A percentile compares a stretch with the other conserved stretches of the same genome.
These are phyloP conservation scores for Pezicula carpinea DNA, from an alignment of 2,329 filamentous ascomycete species.

Conservation along the genomic window DNA sequence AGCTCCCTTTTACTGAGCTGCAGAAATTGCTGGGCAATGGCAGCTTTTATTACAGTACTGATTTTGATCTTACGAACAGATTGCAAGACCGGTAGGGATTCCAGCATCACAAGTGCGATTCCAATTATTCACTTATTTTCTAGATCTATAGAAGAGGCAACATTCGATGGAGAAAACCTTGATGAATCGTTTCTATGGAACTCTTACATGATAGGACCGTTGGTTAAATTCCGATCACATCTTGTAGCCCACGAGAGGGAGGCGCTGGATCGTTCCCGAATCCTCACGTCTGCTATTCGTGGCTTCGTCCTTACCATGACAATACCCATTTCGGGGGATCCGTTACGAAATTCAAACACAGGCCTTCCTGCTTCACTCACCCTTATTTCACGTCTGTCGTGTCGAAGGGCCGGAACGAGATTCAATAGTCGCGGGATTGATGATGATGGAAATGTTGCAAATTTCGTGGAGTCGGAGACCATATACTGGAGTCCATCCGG, in stretches of 20 bases:
- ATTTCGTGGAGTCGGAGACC: constrained; percentile 98
- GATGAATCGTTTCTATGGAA: constrained; percentile 96
- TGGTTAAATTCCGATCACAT: constrained; percentile 83
- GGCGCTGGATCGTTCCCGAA: constrained; percentile 78
- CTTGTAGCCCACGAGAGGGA: constrained; percentile 70
- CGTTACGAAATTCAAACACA: constrained; percentile 58
- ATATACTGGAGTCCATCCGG: constrained; percentile 79
- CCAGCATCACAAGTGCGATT: constrained; percentile 7
- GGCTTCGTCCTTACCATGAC: constrained; percentile 87
- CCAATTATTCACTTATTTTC: constrained; percentile 12
- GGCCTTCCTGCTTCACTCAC: constrained; percentile 81
- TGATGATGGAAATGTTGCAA: constrained; percentile 94
- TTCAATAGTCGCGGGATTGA: constrained; percentile 98
- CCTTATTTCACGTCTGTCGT: constrained; percentile 87
- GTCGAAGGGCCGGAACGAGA: constrained; percentile 82
- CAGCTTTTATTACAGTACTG: constrained; percentile 97
- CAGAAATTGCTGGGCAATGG: constrained; percentile 91
- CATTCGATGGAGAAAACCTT: constrained; percentile 87
- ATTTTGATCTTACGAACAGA: constrained; percentile 93
- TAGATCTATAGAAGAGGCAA: constrained; percentile 68
- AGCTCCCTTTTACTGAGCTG: constrained; percentile 86
- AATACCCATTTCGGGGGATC: constrained; percentile 71
- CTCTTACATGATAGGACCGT: constrained; percentile 92
- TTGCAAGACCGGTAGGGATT: constrained; percentile 74
- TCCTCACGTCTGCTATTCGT: constrained; percentile 88